phyloP scores from a whole-genome alignment of 169 alveolate species.

The Plasmodium gaboni region DNA sequence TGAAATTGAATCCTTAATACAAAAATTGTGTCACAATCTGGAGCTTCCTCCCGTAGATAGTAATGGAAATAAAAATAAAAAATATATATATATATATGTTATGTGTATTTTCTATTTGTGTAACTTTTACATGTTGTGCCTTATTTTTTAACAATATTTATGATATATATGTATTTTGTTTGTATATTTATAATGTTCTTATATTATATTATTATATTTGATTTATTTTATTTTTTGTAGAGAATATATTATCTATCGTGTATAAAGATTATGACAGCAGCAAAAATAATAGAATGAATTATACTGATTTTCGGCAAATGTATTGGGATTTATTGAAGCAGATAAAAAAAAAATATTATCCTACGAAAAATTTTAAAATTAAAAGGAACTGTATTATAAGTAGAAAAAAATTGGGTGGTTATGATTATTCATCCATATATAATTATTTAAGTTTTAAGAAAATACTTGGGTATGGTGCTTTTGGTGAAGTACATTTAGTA shows the following conservation, averaged over 20 bases:
- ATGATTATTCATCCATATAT: conserved; percentile 63
- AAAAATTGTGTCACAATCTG: conserved; percentile 57
- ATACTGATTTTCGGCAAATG: conserved; percentile 73
- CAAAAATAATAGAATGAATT: conserved; percentile 71
- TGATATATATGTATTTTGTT: too few relatives aligned
- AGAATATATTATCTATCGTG: conserved; percentile 59
- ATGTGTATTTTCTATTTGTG: too few relatives aligned
- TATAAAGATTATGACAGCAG: conserved; percentile 76
- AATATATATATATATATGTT: not conserved
- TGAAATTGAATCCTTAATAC: conserved; percentile 73
- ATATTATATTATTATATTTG: not conserved
- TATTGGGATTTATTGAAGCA: conserved; percentile 73
- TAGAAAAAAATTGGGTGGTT: conserved; percentile 70
- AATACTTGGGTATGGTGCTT: conserved; percentile 83
- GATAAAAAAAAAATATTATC: conserved; percentile 70
- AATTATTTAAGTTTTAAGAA: conserved; percentile 78
- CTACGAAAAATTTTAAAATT: conserved; percentile 71
- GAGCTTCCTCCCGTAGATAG: conserved; percentile 76
- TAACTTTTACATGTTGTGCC: too few relatives aligned
- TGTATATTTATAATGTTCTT: too few relatives aligned
- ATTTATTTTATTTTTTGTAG: conserved; percentile 12
- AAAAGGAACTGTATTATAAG: conserved; percentile 74
- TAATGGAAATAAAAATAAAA: conserved; percentile 13
- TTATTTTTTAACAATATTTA: too few relatives aligned
- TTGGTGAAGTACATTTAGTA: conserved; percentile 85